Conservation (phyloP, 306 rosid species). For the Citrullus colocynthis region DNA sequence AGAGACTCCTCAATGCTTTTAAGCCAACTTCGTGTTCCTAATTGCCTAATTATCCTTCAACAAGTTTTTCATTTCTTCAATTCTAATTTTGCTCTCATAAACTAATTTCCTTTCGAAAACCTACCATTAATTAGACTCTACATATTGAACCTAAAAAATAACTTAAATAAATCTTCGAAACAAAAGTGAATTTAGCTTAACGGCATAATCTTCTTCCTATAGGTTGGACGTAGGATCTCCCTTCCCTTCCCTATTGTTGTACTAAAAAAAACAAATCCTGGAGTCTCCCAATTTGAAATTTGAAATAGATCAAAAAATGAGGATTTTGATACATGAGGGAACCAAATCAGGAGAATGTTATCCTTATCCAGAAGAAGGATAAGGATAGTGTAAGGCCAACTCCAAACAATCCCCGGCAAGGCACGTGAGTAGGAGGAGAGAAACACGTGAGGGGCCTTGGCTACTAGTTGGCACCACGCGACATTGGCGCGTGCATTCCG, state of each 20-base stretch:
- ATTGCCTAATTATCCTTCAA: background rate
- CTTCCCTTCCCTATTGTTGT: no score
- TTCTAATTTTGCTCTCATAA: background rate
- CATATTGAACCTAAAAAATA: no score
- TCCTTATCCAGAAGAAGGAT: background rate
- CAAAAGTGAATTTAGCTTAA: no score
- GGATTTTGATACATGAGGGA: background rate
- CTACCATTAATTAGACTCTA: no score
- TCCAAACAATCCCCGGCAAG: constrained; percentile 1
- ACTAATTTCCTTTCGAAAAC: background rate
- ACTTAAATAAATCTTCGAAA: no score
- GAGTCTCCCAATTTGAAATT: no score
- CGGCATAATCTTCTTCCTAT: no score
- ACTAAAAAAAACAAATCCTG: no score
- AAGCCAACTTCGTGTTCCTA: background rate
- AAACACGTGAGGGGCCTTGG: background rate
- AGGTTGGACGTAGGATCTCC: no score
- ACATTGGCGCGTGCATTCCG: background rate
- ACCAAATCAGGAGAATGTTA: background rate
- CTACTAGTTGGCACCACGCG: background rate
- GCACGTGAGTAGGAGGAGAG: background rate
- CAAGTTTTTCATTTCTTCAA: background rate
- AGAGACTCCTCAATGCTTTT: background rate
- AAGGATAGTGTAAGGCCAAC: background rate
- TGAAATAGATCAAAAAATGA: background rate